Evolutionary conservation across 345 rosid genomes (phyloP).

Genomic region (Eucalyptus paniculata): DNA sequence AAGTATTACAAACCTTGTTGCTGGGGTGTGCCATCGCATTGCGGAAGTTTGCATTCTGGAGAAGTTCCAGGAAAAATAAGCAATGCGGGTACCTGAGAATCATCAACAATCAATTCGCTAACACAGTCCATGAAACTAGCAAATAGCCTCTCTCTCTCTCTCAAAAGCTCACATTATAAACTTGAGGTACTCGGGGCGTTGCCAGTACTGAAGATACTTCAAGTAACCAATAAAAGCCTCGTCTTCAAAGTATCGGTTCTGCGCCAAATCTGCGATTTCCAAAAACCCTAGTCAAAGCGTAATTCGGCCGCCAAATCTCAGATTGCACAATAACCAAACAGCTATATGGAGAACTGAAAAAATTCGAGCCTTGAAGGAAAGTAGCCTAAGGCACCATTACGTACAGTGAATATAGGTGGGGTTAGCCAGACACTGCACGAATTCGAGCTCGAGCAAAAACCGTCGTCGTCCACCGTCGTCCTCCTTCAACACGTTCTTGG

Average conservation of each 20-base stretch:
- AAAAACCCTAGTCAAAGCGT: not conserved
- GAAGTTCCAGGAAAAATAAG: slow-evolving; percentile 88
- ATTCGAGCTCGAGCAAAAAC: slow-evolving; percentile 84
- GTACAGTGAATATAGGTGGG: slow-evolving; percentile 95
- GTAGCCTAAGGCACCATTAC: not conserved
- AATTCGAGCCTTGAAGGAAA: not conserved
- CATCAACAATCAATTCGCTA: not conserved
- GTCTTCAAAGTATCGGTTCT: slow-evolving; percentile 95
- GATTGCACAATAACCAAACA: not conserved
- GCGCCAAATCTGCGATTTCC: slow-evolving; percentile 66
- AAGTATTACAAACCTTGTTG: slow-evolving; percentile 54
- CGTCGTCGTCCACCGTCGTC: slow-evolving; percentile 88
- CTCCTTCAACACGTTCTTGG: slow-evolving; percentile 59
- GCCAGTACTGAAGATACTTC: slow-evolving; percentile 97
- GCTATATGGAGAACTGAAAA: not conserved
- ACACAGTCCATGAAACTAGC: not conserved
- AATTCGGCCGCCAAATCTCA: not conserved
- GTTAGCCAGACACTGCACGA: slow-evolving; percentile 90
- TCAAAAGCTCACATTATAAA: slow-evolving; percentile 67
- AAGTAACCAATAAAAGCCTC: slow-evolving; percentile 95
- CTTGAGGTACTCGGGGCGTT: slow-evolving; percentile 79
- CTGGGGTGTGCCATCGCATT: slow-evolving; percentile 96
- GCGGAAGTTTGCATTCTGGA: slow-evolving; percentile 89
- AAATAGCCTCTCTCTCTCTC: not conserved
- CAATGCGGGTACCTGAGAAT: slow-evolving; percentile 93